A percentile compares a stretch with the other conserved stretches of the same genome.
These are phyloP conservation scores for Chondrus crispus DNA, from an alignment of 23 red algal genomes.

Conservation along the genomic window DNA sequence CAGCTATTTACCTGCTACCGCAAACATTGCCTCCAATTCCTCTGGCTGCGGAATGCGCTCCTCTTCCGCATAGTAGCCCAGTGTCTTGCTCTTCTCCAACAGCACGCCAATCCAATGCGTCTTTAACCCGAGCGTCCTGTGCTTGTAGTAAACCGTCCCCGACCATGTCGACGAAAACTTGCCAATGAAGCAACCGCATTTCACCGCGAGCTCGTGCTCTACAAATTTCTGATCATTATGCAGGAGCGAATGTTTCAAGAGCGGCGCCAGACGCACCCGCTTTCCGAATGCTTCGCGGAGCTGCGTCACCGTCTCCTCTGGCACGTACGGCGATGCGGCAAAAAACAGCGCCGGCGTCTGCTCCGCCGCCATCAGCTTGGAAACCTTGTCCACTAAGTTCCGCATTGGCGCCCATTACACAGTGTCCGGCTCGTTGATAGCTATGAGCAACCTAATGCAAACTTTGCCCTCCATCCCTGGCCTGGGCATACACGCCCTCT, in stretches of 20 bases:
- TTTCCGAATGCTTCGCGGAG: background rate
- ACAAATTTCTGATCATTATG: constrained; percentile 36
- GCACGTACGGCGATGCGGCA: constrained; percentile 32
- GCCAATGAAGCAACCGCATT: constrained; percentile 14
- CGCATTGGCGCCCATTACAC: background rate
- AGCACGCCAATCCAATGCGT: constrained; percentile 16
- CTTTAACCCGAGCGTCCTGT: constrained; percentile 8
- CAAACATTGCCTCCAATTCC: background rate
- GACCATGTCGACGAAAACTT: constrained; percentile 40
- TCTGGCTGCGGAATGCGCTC: background rate
- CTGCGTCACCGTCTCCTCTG: background rate
- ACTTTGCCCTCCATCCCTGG: background rate
- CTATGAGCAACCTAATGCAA: constrained; percentile 14
- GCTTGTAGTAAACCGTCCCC: constrained; percentile 50
- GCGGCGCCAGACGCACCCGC: background rate
- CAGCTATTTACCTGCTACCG: background rate
- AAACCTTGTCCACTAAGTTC: background rate
- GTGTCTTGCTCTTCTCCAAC: background rate
- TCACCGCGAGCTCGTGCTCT: constrained; percentile 24
- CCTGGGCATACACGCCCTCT: background rate
- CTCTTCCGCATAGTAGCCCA: constrained; percentile 4
- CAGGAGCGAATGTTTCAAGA: background rate
- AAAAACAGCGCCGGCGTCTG: constrained; percentile 5
- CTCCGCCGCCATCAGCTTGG: background rate
- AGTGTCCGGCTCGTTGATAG: background rate